Evolutionary conservation across 495 filamentous ascomycete genomes (phyloP).

Genomic region (Annulohypoxylon nitens): DNA sequence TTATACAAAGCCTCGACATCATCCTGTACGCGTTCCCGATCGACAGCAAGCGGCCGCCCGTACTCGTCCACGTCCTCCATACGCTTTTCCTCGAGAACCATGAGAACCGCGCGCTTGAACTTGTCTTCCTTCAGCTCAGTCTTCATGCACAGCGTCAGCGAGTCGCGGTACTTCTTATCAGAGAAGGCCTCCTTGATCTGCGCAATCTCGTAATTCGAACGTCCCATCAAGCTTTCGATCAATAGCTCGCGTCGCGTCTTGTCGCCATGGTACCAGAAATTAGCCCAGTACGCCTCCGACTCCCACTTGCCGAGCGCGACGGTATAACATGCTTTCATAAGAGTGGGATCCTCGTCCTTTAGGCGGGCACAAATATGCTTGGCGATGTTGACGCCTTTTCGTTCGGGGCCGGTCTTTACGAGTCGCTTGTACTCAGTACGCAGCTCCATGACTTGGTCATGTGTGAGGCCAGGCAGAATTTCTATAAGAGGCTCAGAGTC

Average conservation of each 20-base stretch:
- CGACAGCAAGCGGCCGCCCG: slow-evolving; percentile 55
- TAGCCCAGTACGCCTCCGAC: slow-evolving; percentile 96
- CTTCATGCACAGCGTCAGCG: slow-evolving; percentile 86
- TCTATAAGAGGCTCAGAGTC: slow-evolving; percentile 80
- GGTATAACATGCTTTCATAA: slow-evolving; percentile 91
- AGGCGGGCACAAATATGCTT: slow-evolving; percentile 92
- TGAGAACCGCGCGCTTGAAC: slow-evolving; percentile 88
- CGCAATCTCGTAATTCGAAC: slow-evolving; percentile 86
- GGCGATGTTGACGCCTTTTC: slow-evolving; percentile 91
- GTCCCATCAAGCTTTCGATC: slow-evolving; percentile 92
- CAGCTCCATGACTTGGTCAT: slow-evolving; percentile 86
- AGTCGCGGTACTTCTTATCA: slow-evolving; percentile 92
- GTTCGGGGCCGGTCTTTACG: slow-evolving; percentile 76
- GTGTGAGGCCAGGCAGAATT: slow-evolving; percentile 84
- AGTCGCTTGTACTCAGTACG: slow-evolving; percentile 90
- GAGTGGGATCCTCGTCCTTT: slow-evolving; percentile 71
- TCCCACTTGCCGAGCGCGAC: slow-evolving; percentile 94
- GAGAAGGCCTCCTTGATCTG: slow-evolving; percentile 92
- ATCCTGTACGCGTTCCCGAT: slow-evolving; percentile 69
- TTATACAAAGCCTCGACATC: slow-evolving; percentile 80
- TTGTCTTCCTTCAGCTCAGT: slow-evolving; percentile 94
- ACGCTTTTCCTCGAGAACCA: slow-evolving; percentile 82
- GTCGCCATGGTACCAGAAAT: slow-evolving; percentile 96
- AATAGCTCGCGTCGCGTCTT: slow-evolving; percentile 86
- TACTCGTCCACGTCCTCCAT: slow-evolving; percentile 79